Evolutionary conservation across 345 rosid species (phyloP), one percentile per base, ranked within the genome.

Genomic region (Heritiera fomes): DNA sequence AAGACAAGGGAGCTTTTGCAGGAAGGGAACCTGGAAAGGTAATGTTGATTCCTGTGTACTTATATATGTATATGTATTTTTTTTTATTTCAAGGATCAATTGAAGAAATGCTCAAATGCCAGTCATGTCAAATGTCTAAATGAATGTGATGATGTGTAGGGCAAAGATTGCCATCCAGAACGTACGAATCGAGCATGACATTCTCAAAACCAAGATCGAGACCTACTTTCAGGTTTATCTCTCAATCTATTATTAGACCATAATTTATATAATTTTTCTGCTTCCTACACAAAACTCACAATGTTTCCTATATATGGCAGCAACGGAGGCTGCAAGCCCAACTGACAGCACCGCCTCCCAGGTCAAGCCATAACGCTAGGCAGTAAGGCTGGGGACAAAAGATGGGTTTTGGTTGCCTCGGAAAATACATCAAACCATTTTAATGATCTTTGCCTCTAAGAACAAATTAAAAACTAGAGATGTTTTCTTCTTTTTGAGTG

Each of bases 221-320:
- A 8, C 76, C 7, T 85, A 83, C 47, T 77, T 82, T 76, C 55
- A 79, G 85, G 86, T 84, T 47, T 77, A 71, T 64, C 43, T 66
- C 66, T 61, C 28, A 34, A n/a, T 8, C 60, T 23, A 66, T n/a
- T 23, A 23, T 23, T 46, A 15, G 0, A 40, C 9, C 5, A 6
- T 2, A 34, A 14, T 13, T 45, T 61, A 13, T 12, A 1, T 60
- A 34, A 34, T 11, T 76, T 32, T 11, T 46, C n/a, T 14, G 2
- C 3, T n/a, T 47, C 13, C 8, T 3, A 3, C 38, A 34, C 38
- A 1, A 0, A 49, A 30, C n/a, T 32, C 10, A 63, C 20, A 3
- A 14, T 63, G 49, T 17, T 34, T 34, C 61, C 45, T 62, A 1
- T 11, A 3, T 64, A 41, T 34, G 17, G 0, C 78, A 84, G 84